A percentile compares a stretch with the other conserved stretches of the same genome.
Evolutionary conservation across 2,329 filamentous ascomycete species (phyloP).

Genomic region (Sporothrix curviconia): DNA sequence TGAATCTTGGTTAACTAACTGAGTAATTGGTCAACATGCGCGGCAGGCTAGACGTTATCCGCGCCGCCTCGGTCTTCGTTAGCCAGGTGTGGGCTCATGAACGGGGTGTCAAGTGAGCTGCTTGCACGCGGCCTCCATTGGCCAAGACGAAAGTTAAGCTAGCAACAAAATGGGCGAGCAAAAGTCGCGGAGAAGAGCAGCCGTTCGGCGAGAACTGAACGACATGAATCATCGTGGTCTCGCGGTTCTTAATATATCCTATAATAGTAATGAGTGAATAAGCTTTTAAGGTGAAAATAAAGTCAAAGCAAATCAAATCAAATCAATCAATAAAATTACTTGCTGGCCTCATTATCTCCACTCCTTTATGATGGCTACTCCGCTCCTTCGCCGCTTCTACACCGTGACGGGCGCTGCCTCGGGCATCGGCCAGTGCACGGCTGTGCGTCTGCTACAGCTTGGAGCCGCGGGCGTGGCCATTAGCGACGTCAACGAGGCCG

Average conservation of each 20-base stretch:
- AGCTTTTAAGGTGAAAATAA: neutral
- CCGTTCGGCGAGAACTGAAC: too few relatives aligned
- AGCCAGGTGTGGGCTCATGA: neutral
- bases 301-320: neutral
- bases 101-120: too few relatives aligned
- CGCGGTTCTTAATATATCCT: too few relatives aligned
- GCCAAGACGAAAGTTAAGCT: neutral
- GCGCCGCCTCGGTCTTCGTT: slow-evolving; percentile 1
- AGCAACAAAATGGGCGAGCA: neutral
- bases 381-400: neutral
- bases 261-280: neutral
- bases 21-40: too few relatives aligned
- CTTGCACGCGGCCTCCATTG: neutral
- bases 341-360: neutral
- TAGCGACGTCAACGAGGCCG: slow-evolving; percentile 1
- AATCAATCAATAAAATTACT: neutral
- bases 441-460: neutral
- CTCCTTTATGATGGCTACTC: neutral
- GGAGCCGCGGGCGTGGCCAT: slow-evolving; percentile 3
- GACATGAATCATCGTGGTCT: too few relatives aligned
- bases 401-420: slow-evolving; percentile 17
- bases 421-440: slow-evolving; percentile 19
- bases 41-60: slow-evolving; percentile 3
- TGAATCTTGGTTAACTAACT: neutral
- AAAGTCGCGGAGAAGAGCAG: neutral